Percentiles rank a stretch among this genome's conserved stretches.
Evolutionary conservation across 1,284 basidiomycete genomes (phyloP).

Genomic region (Cystobasidium pallidum): DNA sequence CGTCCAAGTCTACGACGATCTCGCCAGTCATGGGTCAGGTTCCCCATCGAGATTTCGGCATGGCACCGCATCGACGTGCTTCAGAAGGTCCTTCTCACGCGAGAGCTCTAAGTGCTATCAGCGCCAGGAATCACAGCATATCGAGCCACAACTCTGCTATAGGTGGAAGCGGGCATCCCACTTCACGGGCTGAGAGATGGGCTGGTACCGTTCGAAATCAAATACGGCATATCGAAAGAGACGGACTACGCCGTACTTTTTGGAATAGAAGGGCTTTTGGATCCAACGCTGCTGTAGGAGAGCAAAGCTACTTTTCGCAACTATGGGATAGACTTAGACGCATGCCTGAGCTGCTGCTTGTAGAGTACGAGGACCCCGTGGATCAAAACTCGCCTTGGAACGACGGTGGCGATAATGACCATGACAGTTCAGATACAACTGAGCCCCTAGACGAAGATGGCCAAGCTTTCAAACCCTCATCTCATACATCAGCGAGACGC

Average conservation of each 20-base stretch:
- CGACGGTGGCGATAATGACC: conserved; percentile 4
- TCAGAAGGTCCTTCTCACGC: conserved; percentile 20
- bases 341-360: conserved; percentile 29
- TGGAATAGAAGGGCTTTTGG: conserved; percentile 14
- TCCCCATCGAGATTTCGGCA: conserved; percentile 34
- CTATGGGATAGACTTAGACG: conserved; percentile 26
- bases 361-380: conserved; percentile 36
- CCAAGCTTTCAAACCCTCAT: background rate
- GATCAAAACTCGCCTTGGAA: conserved; percentile 20
- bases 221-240: conserved; percentile 28
- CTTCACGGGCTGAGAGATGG: conserved; percentile 25
- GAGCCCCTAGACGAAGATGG: conserved; percentile 33
- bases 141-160: background rate
- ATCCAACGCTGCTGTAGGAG: background rate
- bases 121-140: conserved; percentile 5
- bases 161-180: background rate
- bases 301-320: background rate
- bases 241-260: conserved; percentile 28
- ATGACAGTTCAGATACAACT: conserved; percentile 20
- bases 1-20: background rate
- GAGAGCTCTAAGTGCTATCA: conserved; percentile 4
- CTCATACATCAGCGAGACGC: background rate
- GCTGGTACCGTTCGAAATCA: conserved; percentile 31
- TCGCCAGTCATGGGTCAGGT: conserved; percentile 7
- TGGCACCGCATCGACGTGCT: conserved; percentile 33